Percentiles rank a stretch among this genome's conserved stretches.
Evolutionary conservation across 805 yeast species (phyloP).

Genomic region (Priceomyces carsonii): DNA sequence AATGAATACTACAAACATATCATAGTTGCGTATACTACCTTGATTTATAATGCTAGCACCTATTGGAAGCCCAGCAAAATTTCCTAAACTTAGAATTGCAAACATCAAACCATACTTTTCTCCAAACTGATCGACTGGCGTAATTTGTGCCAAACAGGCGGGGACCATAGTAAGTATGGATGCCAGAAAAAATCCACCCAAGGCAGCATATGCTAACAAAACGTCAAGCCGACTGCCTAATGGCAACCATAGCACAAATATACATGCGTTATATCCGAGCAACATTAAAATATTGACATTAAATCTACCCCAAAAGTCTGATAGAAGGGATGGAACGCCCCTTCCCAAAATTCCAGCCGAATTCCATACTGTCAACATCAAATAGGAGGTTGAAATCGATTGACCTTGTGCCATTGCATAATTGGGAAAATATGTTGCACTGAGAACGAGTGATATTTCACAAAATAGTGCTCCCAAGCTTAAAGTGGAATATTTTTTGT

Average conservation of each 20-base stretch:
- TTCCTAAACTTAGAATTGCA: constrained; percentile 51
- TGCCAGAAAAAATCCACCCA: constrained; percentile 62
- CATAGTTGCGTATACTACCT: constrained; percentile 25
- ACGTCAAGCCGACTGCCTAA: constrained; percentile 47
- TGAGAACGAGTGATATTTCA: constrained; percentile 55
- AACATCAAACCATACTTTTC: constrained; percentile 68
- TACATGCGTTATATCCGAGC: constrained; percentile 44
- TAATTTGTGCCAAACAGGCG: constrained; percentile 62
- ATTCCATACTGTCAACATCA: constrained; percentile 49
- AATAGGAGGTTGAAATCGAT: constrained; percentile 42
- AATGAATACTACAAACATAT: constrained; percentile 33
- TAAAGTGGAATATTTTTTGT: constrained; percentile 32
- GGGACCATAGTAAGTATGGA: constrained; percentile 67
- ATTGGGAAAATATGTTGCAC: constrained; percentile 56
- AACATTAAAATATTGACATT: constrained; percentile 55
- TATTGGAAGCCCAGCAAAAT: constrained; percentile 37
- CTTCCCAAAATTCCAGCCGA: constrained; percentile 53
- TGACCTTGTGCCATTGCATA: constrained; percentile 55
- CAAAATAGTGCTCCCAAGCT: constrained; percentile 43
- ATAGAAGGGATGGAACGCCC: constrained; percentile 52
- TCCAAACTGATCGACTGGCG: constrained; percentile 66
- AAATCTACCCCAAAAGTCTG: constrained; percentile 57
- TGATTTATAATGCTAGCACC: constrained; percentile 38
- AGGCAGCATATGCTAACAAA: constrained; percentile 51
- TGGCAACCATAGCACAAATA: constrained; percentile 67